phyloP scores from a whole-genome alignment of 306 rosid genomes.

The Amphicarpaea edgeworthii region DNA sequence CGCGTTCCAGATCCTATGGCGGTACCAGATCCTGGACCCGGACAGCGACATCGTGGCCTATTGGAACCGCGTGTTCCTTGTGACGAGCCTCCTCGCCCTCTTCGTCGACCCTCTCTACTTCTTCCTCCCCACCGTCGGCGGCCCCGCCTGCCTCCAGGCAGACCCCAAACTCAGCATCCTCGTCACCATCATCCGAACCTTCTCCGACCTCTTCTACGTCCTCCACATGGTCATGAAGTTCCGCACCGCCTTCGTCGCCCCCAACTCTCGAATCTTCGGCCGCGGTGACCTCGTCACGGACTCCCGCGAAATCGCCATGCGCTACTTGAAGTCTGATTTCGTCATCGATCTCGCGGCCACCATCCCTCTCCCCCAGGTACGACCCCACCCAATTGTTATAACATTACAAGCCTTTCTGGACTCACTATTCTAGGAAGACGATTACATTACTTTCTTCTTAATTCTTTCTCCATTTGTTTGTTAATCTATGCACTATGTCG shows the following conservation, averaged over 20 bases:
- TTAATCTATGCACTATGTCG: too few relatives aligned
- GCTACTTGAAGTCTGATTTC: conserved; percentile 81
- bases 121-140: conserved; percentile 76
- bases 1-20: conserved; percentile 62
- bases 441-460: too few relatives aligned
- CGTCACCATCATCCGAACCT: conserved; percentile 68
- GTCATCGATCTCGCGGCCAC: conserved; percentile 88
- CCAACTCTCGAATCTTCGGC: conserved; percentile 82
- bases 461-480: too few relatives aligned
- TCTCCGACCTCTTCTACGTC: conserved; percentile 77
- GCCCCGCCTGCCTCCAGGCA: conserved; percentile 68
- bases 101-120: conserved; percentile 88
- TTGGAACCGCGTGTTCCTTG: conserved; percentile 85
- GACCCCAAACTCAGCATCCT: conserved; percentile 46
- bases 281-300: conserved; percentile 92
- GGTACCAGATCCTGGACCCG: conserved; percentile 81
- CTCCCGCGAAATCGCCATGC: conserved; percentile 64
- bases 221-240: conserved; percentile 85
- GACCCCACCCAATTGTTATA: too few relatives aligned
- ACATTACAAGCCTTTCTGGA: too few relatives aligned
- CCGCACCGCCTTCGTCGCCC: conserved; percentile 84
- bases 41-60: conserved; percentile 77
- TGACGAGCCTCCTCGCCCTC: conserved; percentile 71
- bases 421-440: too few relatives aligned
- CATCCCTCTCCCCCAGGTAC: conserved; percentile 83